Conservation (phyloP, 2,329 filamentous ascomycete genomes). For the Chaetomiaceae sp. region DNA sequence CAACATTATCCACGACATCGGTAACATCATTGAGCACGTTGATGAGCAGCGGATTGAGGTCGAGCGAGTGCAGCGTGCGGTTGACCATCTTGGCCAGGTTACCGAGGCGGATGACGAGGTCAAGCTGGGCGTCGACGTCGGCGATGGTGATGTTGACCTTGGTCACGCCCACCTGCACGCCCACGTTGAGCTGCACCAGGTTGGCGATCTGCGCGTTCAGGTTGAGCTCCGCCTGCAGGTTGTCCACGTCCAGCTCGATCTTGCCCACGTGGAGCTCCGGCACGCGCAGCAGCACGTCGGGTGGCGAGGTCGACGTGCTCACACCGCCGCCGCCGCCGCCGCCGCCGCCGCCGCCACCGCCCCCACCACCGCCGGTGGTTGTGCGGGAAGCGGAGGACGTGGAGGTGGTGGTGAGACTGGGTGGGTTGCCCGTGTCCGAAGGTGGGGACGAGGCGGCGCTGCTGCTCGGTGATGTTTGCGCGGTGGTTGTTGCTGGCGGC, state of each 20-base stretch:
- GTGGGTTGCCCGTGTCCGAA: conserved; percentile 5
- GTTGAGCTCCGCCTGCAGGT: conserved; percentile 53
- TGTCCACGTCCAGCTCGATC: conserved; percentile 56
- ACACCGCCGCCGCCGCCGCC: too few species aligned
- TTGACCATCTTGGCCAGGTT: conserved; percentile 57
- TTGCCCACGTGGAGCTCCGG: conserved; percentile 52
- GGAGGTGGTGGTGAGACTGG: conserved; percentile 11
- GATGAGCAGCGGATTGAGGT: conserved; percentile 56
- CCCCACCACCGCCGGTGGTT: too few species aligned
- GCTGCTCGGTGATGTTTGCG: neutral
- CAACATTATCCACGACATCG: conserved; percentile 44
- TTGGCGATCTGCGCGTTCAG: conserved; percentile 54
- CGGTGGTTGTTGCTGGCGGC: neutral
- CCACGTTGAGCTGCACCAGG: conserved; percentile 50
- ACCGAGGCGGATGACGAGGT: conserved; percentile 53
- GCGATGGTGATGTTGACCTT: conserved; percentile 56
- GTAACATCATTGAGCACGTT: conserved; percentile 49
- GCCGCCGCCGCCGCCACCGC: too few species aligned
- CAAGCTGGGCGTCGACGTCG: conserved; percentile 53
- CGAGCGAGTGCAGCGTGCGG: conserved; percentile 51
- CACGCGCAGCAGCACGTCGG: conserved; percentile 53
- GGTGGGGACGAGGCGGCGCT: neutral
- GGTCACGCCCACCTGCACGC: conserved; percentile 43
- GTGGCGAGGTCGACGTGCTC: conserved; percentile 37
- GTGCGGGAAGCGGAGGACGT: too few species aligned